Conservation (phyloP, 306 rosid genomes). For the Gleditsia sinensis region DNA sequence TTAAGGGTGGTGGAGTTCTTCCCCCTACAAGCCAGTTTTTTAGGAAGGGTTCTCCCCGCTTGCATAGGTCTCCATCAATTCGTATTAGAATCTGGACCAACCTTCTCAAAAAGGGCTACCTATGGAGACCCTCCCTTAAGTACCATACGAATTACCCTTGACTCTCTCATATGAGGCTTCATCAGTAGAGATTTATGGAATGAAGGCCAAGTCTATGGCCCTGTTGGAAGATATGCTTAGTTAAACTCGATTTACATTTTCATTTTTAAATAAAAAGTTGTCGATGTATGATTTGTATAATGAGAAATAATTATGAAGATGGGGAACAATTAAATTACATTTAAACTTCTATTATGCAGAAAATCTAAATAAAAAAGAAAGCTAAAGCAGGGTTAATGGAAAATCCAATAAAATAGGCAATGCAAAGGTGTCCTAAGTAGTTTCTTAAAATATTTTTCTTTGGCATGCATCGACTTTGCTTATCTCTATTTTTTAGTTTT, state of each 20-base stretch:
- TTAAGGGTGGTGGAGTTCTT: too few species aligned
- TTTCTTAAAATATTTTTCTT: background rate
- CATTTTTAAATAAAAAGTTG: too few species aligned
- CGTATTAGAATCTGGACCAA: too few species aligned
- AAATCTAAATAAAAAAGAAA: slow-evolving; percentile 1
- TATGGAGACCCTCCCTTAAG: too few species aligned
- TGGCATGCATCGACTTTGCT: slow-evolving; percentile 9
- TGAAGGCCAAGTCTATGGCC: background rate
- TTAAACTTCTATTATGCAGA: background rate
- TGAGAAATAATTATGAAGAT: slow-evolving; percentile 3
- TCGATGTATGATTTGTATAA: slow-evolving; percentile 28
- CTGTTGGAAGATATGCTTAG: background rate
- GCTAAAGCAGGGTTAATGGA: slow-evolving; percentile 9
- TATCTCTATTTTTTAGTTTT: slow-evolving; percentile 17
- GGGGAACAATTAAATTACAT: background rate
- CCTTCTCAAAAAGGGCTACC: too few species aligned
- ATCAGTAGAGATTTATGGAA: too few species aligned
- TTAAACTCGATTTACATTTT: too few species aligned
- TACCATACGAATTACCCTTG: too few species aligned
- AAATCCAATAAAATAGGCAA: background rate
- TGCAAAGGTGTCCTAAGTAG: slow-evolving; percentile 15
- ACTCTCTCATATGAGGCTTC: too few species aligned
- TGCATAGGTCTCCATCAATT: too few species aligned
- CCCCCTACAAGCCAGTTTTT: too few species aligned
- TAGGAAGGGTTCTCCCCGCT: too few species aligned